Evolutionary conservation across 208 protist species (phyloP).

Genomic region (Leptomonas pyrrhocoris): DNA sequence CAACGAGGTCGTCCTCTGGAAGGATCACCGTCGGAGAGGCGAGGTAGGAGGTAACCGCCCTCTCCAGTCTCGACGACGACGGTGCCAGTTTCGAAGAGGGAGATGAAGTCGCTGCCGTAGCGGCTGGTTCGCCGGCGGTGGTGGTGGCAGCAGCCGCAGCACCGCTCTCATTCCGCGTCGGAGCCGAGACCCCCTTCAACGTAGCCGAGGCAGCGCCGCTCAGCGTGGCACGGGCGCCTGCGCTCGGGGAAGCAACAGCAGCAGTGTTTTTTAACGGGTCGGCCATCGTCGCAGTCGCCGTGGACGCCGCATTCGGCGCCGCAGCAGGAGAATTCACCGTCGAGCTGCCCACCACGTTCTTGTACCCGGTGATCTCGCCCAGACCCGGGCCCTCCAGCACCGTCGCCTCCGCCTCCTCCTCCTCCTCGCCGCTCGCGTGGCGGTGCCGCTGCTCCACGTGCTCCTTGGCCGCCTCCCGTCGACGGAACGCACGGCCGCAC

Average conservation of each 20-base stretch:
- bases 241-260: too few species aligned
- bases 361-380: slow-evolving; percentile 56
- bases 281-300: background rate
- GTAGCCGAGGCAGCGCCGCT: too few species aligned
- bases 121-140: too few species aligned
- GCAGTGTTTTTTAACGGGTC: background rate
- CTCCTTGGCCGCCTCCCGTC: slow-evolving; percentile 34
- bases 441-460: slow-evolving; percentile 61
- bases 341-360: slow-evolving; percentile 7
- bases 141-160: too few species aligned
- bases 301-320: background rate
- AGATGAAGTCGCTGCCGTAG: background rate
- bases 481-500: slow-evolving; percentile 63
- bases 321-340: background rate
- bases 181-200: too few species aligned
- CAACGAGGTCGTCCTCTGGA: slow-evolving; percentile 56
- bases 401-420: slow-evolving; percentile 8
- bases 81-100: background rate
- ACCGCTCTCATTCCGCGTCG: too few species aligned
- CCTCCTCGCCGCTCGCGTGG: background rate
- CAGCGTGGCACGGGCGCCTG: too few species aligned
- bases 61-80: background rate
- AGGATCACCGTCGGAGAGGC: slow-evolving; percentile 30
- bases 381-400: slow-evolving; percentile 54
- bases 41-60: background rate